A percentile compares a stretch with the other conserved stretches of the same genome.
phyloP scores from a whole-genome alignment of 768 basidiomycete genomes.

The Boletus rubroflammeus region DNA sequence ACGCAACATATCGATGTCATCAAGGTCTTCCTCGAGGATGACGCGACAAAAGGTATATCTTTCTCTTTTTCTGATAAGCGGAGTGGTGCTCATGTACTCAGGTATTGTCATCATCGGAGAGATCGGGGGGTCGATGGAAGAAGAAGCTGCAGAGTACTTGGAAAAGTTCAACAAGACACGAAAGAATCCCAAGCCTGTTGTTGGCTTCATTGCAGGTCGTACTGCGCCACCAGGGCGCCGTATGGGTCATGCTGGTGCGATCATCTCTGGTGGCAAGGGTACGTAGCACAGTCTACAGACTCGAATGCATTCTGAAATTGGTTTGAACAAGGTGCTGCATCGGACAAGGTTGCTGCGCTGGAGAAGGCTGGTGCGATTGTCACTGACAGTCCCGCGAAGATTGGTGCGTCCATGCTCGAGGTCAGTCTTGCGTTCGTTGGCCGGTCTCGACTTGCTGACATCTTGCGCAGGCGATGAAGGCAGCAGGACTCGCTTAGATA shows the following conservation, averaged over 20 bases:
- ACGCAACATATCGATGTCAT: constrained; percentile 95
- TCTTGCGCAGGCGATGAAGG: constrained; percentile 64
- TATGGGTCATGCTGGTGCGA: constrained; percentile 98
- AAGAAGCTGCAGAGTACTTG: constrained; percentile 96
- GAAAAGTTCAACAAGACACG: constrained; percentile 90
- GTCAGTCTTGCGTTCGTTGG: constrained; percentile 38
- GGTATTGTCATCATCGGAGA: constrained; percentile 98
- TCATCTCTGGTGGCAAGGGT: constrained; percentile 98
- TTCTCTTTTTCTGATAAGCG: not conserved
- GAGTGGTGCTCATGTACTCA: constrained; percentile 28
- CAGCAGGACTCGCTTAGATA: constrained; percentile 63
- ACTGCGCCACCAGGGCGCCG: constrained; percentile 97
- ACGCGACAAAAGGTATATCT: constrained; percentile 79
- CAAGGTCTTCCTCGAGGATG: constrained; percentile 94
- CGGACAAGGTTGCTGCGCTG: constrained; percentile 89
- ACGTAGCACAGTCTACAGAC: constrained; percentile 10
- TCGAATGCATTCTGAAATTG: not conserved
- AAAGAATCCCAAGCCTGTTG: constrained; percentile 86
- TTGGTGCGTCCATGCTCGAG: constrained; percentile 87
- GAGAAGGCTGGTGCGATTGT: constrained; percentile 91
- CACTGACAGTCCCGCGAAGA: constrained; percentile 93
- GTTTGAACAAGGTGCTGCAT: constrained; percentile 63
- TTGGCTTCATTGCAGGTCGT: constrained; percentile 96
- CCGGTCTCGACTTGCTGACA: constrained; percentile 4
- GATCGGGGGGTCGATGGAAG: constrained; percentile 99